Evolutionary conservation across 2,329 filamentous ascomycete genomes (phyloP).

Genomic region (Penicillium thymicola): DNA sequence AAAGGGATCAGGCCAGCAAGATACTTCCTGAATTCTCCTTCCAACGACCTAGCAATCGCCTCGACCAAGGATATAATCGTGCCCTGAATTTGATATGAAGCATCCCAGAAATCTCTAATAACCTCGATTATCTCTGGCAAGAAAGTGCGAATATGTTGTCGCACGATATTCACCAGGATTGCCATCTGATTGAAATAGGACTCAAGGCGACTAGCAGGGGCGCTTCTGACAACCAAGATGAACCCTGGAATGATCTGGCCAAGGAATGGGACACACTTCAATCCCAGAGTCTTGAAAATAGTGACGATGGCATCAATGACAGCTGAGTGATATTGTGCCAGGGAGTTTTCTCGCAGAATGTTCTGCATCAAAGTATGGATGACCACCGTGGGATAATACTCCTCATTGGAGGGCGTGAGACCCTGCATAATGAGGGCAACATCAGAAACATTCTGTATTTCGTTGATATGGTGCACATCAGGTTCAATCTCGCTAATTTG

Average conservation of each 20-base stretch:
- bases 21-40: conserved; percentile 98
- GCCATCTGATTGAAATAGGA: conserved; percentile 97
- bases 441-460: conserved; percentile 73
- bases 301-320: conserved; percentile 99
- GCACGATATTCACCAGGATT: conserved; percentile 88
- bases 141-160: conserved; percentile 92
- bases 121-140: conserved; percentile 81
- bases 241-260: conserved; percentile 94
- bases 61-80: conserved; percentile 92
- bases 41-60: conserved; percentile 85
- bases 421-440: conserved; percentile 98
- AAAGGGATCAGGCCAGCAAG: conserved; percentile 82
- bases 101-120: conserved; percentile 86
- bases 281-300: conserved; percentile 91
- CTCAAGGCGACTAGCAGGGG: conserved; percentile 73
- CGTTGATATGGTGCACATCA: conserved; percentile 69
- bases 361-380: conserved; percentile 87
- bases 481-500: conserved; percentile 87
- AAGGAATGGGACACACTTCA: conserved; percentile 94
- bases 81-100: conserved; percentile 73
- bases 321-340: conserved; percentile 84
- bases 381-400: conserved; percentile 97
- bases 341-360: conserved; percentile 84
- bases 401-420: conserved; percentile 91
- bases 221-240: conserved; percentile 79